Conservation (phyloP, 345 rosid genomes). For the Punica granatum region DNA sequence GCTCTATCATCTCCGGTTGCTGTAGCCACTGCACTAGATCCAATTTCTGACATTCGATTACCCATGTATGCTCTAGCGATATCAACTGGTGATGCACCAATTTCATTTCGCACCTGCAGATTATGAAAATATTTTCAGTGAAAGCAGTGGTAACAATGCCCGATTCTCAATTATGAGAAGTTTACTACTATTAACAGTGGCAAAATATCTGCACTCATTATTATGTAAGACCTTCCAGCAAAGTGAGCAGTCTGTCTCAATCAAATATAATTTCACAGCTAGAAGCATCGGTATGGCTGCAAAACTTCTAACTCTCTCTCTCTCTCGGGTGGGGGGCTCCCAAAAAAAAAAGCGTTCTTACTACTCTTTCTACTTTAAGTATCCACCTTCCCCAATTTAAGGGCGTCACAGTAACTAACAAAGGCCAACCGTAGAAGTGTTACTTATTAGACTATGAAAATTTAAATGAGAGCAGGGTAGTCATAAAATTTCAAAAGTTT, state of each 20-base stretch:
- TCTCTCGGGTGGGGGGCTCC: too few relatives aligned
- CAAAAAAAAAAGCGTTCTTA: too few relatives aligned
- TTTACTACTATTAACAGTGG: too few relatives aligned
- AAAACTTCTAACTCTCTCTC: too few relatives aligned
- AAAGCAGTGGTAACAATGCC: neutral
- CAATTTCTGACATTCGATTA: conserved; percentile 34
- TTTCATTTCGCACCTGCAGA: conserved; percentile 28
- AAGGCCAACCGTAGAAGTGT: neutral
- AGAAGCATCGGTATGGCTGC: too few relatives aligned
- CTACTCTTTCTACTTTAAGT: too few relatives aligned
- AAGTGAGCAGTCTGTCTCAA: too few relatives aligned
- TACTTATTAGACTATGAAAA: neutral
- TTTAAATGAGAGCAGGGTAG: neutral
- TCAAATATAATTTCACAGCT: too few relatives aligned
- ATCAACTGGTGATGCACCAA: conserved; percentile 67
- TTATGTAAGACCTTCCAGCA: too few relatives aligned
- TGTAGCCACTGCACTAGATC: conserved; percentile 36
- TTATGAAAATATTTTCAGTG: neutral
- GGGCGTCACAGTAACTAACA: neutral
- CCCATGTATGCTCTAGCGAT: conserved; percentile 84
- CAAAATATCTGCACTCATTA: too few relatives aligned
- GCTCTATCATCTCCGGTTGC: conserved; percentile 37
- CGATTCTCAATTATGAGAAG: neutral
- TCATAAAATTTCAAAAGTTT: neutral
- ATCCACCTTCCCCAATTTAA: neutral